Conservation (phyloP, 2,329 filamentous ascomycete species). For the Blastomyces percursus region DNA sequence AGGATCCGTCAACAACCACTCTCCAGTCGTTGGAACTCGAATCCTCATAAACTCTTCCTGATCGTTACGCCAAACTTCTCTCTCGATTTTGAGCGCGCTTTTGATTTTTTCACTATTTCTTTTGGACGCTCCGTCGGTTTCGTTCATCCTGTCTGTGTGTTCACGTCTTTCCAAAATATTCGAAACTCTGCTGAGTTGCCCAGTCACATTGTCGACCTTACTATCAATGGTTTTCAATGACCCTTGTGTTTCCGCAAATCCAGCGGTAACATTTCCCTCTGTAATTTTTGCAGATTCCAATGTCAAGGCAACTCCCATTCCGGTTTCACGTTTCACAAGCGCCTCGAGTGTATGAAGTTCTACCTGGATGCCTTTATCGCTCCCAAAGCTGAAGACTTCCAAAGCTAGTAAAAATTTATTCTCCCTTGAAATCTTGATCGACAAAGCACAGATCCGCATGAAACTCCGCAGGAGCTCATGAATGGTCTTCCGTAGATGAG, state of each 20-base stretch:
- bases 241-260: slow-evolving; percentile 10
- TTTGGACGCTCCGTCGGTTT: slow-evolving; percentile 9
- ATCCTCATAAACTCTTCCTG: slow-evolving; percentile 13
- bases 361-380: slow-evolving; percentile 21
- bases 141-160: slow-evolving; percentile 8
- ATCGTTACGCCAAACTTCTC: slow-evolving; percentile 11
- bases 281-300: slow-evolving; percentile 19
- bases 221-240: slow-evolving; percentile 9
- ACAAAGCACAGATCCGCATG: slow-evolving; percentile 20
- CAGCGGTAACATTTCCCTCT: slow-evolving; percentile 14
- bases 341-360: slow-evolving; percentile 17
- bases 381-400: slow-evolving; percentile 21
- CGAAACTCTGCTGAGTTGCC: slow-evolving; percentile 10
- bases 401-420: slow-evolving; percentile 18
- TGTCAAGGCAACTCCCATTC: slow-evolving; percentile 20
- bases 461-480: slow-evolving; percentile 20
- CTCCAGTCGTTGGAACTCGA: slow-evolving; percentile 10
- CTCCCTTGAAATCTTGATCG: slow-evolving; percentile 19
- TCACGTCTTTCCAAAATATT: slow-evolving; percentile 7
- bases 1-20: slow-evolving; percentile 12
- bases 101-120: slow-evolving; percentile 12
- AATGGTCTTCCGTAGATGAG: slow-evolving; percentile 18
- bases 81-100: slow-evolving; percentile 12
- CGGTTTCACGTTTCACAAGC: slow-evolving; percentile 20
- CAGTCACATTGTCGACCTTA: slow-evolving; percentile 10